Base-by-base conservation (phyloP, 495 filamentous ascomycete species). In the Penicillium cosmopolitanum region DNA sequence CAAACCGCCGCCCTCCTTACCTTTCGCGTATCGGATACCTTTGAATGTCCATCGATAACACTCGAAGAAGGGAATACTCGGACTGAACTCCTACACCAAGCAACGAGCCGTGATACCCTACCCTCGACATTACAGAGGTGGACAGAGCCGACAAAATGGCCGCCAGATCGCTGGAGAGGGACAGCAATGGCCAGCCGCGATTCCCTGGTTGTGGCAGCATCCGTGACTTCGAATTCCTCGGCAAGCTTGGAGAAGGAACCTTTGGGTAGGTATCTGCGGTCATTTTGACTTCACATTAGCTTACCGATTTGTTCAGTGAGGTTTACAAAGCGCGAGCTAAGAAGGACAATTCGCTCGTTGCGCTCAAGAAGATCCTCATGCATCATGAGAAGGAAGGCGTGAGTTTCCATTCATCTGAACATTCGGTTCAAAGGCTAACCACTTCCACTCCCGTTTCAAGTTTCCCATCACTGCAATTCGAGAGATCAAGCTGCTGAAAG, bases 391-490 rank as follows among this genome's bases (percentile, higher is more conserved):
- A 91, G 65, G 96, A 99, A 79, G 96, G 96, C 34, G 88, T 90
- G 67, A 69, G 85, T 78, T 13, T 28, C 47, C 47, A 34, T 31
- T 21, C 35, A 19, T 36, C n/a, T 31, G 28, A 31, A 31, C 2
- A 31, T 31, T 31, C 28, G 28, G 25, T 31, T 8, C 1, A 8
- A 31, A 31, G 8, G 5, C 28, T 31, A 31, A 31, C 8, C 8
- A 31, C 8, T 31, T 31, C 28, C 28, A 0, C 6, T 9, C 28
- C 28, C 28, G 5, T 31, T 21, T 2, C 50, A 33, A 97, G 43
- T 98, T 98, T 67, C 96, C 96, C 6, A 95, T 99, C 23, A 99
- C 96, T 0, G 96, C 96, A 2, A 90, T 98, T 25, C 88, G 96
- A 66, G 96, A 99, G 73, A 97, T 99, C 80, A 98, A 97, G 79